Conservation (phyloP, 139 green algal genomes). For the Chlorella sp. region DNA sequence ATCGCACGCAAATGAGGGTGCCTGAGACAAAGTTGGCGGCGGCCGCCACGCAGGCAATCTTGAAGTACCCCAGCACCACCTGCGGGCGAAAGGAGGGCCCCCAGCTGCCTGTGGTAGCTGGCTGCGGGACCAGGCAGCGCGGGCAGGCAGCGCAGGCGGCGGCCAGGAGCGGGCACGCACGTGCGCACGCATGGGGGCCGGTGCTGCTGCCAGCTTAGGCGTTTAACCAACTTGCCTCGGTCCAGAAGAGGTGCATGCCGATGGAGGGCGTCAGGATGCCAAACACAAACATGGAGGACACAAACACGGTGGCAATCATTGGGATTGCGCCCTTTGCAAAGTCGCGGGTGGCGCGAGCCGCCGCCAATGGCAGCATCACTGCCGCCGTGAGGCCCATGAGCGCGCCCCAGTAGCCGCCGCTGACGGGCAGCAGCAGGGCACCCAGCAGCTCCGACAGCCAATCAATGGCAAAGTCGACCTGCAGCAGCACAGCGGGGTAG, state of each 20-base stretch:
- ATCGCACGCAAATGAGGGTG: conserved; percentile 10
- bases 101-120: too few species aligned
- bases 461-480: background rate
- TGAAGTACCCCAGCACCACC: conserved; percentile 29
- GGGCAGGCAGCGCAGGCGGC: too few species aligned
- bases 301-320: conserved; percentile 31
- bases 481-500: conserved; percentile 8
- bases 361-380: background rate
- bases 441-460: background rate
- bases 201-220: too few species aligned
- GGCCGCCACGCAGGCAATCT: conserved; percentile 26
- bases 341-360: conserved; percentile 14
- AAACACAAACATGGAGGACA: conserved; percentile 35
- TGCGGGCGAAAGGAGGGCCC: too few species aligned
- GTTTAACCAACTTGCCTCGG: conserved; percentile 12
- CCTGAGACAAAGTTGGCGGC: conserved; percentile 22
- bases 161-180: background rate
- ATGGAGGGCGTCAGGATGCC: conserved; percentile 22
- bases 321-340: conserved; percentile 23
- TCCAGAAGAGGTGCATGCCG: conserved; percentile 27
- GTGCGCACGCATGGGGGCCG: too few species aligned
- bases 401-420: conserved; percentile 12
- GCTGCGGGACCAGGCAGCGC: too few species aligned
- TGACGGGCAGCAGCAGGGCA: background rate
- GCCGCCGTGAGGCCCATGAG: conserved; percentile 28